phyloP scores from a whole-genome alignment of 495 filamentous ascomycete species.

The Penicillium cinerascens region DNA sequence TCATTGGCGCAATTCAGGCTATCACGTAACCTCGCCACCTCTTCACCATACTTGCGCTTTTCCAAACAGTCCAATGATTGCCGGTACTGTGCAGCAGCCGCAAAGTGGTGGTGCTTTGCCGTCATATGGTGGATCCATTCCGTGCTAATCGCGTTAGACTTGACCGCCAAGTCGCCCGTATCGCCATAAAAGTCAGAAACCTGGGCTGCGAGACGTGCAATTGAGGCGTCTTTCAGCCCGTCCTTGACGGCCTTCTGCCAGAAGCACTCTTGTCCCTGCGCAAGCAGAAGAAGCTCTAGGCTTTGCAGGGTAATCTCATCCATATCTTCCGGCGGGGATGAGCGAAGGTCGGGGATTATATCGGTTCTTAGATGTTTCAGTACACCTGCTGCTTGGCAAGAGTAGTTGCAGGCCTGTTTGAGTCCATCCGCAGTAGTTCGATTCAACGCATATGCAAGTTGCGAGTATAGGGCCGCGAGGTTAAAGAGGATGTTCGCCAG shows the following conservation, averaged over 20 bases:
- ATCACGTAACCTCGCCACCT: slow-evolving; percentile 82
- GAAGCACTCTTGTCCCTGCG: slow-evolving; percentile 94
- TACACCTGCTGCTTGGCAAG: slow-evolving; percentile 84
- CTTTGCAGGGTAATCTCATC: slow-evolving; percentile 82
- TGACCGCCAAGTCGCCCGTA: slow-evolving; percentile 80
- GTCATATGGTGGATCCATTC: slow-evolving; percentile 99
- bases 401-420: slow-evolving; percentile 86
- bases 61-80: slow-evolving; percentile 90
- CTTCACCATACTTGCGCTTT: slow-evolving; percentile 92
- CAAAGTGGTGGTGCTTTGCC: slow-evolving; percentile 97
- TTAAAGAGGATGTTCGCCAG: slow-evolving; percentile 93
- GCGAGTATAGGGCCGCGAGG: slow-evolving; percentile 86
- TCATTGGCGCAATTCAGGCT: slow-evolving; percentile 80
- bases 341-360: slow-evolving; percentile 80
- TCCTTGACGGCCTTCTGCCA: slow-evolving; percentile 98
- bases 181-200: slow-evolving; percentile 89
- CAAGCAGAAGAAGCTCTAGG: slow-evolving; percentile 77
- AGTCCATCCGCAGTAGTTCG: slow-evolving; percentile 79
- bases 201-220: slow-evolving; percentile 85
- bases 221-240: slow-evolving; percentile 82
- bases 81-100: slow-evolving; percentile 92
- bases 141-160: slow-evolving; percentile 81
- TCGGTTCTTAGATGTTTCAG: slow-evolving; percentile 72
- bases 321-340: slow-evolving; percentile 92
- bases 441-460: slow-evolving; percentile 79